A percentile compares a stretch with the other conserved stretches of the same genome.
These are phyloP conservation scores for Fusarium sp. DNA, from an alignment of 2,329 filamentous ascomycete genomes.

Conservation along the genomic window DNA sequence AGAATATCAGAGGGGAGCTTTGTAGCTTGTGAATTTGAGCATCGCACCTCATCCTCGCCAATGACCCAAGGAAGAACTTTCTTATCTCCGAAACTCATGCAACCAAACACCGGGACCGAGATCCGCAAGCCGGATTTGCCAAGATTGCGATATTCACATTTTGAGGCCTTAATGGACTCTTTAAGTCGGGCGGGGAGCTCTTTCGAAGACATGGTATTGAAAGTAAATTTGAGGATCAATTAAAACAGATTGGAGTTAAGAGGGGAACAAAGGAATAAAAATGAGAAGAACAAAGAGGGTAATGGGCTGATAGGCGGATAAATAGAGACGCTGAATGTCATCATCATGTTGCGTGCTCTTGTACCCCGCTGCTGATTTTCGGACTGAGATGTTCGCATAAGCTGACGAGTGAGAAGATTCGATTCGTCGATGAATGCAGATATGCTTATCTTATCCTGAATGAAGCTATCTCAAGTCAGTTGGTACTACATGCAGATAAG, in stretches of 20 bases:
- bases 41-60: slow-evolving; percentile 26
- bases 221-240: background rate
- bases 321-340: slow-evolving; percentile 13
- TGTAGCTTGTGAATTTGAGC: rapidly evolving
- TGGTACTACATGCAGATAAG: too few relatives aligned
- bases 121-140: slow-evolving; percentile 29
- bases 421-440: background rate
- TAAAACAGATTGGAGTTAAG: background rate
- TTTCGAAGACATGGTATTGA: slow-evolving; percentile 13
- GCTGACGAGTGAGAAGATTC: background rate
- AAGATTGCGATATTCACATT: slow-evolving; percentile 37
- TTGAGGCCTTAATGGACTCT: slow-evolving; percentile 28
- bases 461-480: too few relatives aligned
- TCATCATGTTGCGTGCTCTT: slow-evolving; percentile 4
- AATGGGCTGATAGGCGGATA: slow-evolving; percentile 14
- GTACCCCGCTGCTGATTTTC: slow-evolving; percentile 24
- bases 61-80: slow-evolving; percentile 34
- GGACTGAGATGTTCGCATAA: too few relatives aligned
- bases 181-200: slow-evolving; percentile 30
- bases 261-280: background rate
- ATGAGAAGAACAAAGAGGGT: background rate
- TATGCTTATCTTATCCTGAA: too few relatives aligned
- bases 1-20: background rate
- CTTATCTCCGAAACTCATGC: slow-evolving; percentile 40
- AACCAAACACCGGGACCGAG: slow-evolving; percentile 32